Conservation (phyloP, 169 alveolate genomes). For the Cryptosporidium muris region DNA sequence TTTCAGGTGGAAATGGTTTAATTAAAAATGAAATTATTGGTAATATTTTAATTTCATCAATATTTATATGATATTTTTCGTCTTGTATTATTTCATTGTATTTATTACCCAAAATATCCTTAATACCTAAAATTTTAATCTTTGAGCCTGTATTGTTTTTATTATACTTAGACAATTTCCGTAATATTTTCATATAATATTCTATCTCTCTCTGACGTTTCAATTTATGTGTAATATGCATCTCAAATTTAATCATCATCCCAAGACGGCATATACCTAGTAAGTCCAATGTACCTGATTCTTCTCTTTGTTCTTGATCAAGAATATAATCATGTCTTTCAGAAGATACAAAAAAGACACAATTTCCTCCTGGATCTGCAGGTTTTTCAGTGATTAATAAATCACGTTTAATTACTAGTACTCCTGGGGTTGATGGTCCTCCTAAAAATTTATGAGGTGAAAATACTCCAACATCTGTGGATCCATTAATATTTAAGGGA, state of each 20-base stretch:
- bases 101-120: constrained; percentile 27
- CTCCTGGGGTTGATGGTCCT: constrained; percentile 91
- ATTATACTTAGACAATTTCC: constrained; percentile 5
- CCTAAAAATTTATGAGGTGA: constrained; percentile 93
- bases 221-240: constrained; percentile 75
- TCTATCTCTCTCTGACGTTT: constrained; percentile 68
- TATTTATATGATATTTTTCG: not conserved
- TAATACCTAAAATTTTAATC: constrained; percentile 57
- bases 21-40: constrained; percentile 73
- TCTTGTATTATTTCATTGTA: constrained; percentile 27
- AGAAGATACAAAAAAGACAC: constrained; percentile 89
- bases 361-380: constrained; percentile 86
- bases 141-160: not conserved
- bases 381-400: constrained; percentile 81
- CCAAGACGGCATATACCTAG: constrained; percentile 90
- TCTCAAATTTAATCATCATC: constrained; percentile 80
- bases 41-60: constrained; percentile 4
- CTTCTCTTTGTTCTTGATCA: constrained; percentile 90
- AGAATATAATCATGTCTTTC: constrained; percentile 84
- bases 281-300: constrained; percentile 94
- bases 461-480: constrained; percentile 88
- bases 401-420: constrained; percentile 84
- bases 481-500: constrained; percentile 73
- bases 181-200: constrained; percentile 12
- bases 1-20: constrained; percentile 26